Evolutionary conservation across 371 early-diverging fungal genomes (phyloP).

Genomic region (Chytridiales sp.): DNA sequence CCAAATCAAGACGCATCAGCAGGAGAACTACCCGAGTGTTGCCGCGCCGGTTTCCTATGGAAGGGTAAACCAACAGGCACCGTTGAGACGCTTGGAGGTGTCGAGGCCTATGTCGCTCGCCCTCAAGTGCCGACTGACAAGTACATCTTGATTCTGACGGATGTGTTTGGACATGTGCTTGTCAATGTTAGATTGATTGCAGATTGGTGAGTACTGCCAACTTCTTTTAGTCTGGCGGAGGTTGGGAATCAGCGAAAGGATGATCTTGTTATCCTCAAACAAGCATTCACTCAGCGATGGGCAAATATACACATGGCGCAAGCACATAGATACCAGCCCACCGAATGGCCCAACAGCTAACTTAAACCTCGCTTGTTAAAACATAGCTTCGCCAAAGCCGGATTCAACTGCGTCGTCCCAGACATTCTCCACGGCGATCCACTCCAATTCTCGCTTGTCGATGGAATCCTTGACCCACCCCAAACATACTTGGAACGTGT

Average conservation of each 20-base stretch:
- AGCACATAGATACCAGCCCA: too few species aligned
- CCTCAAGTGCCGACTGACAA: conserved; percentile 4
- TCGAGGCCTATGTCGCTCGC: conserved; percentile 22
- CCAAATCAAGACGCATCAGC: too few species aligned
- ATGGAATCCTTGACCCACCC: neutral
- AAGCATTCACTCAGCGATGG: too few species aligned
- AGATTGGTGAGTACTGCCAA: too few species aligned
- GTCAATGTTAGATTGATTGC: conserved; percentile 28
- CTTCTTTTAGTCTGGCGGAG: too few species aligned
- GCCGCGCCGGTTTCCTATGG: conserved; percentile 12
- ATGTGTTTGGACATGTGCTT: conserved; percentile 28
- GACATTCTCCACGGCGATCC: conserved; percentile 19
- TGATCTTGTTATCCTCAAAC: too few species aligned
- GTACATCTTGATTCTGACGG: conserved; percentile 23
- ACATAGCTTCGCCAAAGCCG: conserved; percentile 8
- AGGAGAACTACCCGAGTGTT: too few species aligned
- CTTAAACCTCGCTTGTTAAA: neutral
- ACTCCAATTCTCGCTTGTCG: neutral
- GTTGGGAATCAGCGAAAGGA: too few species aligned
- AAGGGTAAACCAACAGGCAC: conserved; percentile 23
- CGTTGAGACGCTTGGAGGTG: conserved; percentile 14
- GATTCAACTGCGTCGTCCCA: conserved; percentile 15
- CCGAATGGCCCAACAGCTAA: too few species aligned
- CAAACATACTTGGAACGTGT: neutral
- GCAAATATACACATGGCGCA: too few species aligned